Evolutionary conservation across 345 rosid species (phyloP).

Genomic region (Fremontodendron californicum): DNA sequence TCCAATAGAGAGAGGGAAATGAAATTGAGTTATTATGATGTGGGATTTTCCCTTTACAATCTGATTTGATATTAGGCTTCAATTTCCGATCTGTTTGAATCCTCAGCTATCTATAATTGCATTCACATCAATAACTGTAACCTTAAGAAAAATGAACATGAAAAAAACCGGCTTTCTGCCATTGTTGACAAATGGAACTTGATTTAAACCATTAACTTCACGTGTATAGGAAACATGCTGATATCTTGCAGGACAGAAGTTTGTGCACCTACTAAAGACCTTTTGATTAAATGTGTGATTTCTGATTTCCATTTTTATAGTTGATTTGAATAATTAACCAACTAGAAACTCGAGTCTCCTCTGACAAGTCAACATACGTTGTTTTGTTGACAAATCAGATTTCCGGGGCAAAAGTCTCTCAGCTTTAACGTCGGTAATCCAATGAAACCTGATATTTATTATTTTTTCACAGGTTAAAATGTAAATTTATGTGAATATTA

Average conservation of each 20-base stretch:
- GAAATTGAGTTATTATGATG: neutral
- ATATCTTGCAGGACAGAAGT: neutral
- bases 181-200: neutral
- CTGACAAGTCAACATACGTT: neutral
- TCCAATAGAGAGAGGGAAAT: neutral
- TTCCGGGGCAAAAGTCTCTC: neutral
- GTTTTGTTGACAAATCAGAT: neutral
- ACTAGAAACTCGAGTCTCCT: neutral
- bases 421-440: neutral
- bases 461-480: too few relatives aligned
- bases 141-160: neutral
- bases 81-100: neutral
- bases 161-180: neutral
- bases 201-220: neutral
- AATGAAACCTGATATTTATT: neutral
- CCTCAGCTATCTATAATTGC: neutral
- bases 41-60: neutral
- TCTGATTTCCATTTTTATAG: neutral
- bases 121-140: neutral
- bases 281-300: neutral
- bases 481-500: too few relatives aligned
- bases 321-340: neutral
- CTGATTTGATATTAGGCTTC: neutral
- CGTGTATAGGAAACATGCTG: neutral
- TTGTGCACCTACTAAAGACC: neutral